Evolutionary conservation across 140 eudicot species (phyloP).

Genomic region (Bidens hawaiensis): DNA sequence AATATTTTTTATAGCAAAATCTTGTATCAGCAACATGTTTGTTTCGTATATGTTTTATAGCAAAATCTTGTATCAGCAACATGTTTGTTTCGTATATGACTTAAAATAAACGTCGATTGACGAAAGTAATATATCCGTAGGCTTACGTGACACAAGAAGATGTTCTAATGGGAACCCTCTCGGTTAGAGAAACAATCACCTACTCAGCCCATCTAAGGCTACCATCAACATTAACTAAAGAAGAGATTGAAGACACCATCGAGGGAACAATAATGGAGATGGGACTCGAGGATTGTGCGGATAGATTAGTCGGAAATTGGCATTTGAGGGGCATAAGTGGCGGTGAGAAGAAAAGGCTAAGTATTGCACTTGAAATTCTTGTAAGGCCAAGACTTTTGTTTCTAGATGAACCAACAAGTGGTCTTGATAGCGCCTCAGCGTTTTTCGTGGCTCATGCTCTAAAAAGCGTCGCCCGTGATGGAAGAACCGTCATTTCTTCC

Average conservation of each 20-base stretch:
- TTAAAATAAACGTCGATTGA: too few species aligned
- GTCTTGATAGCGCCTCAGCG: conserved; percentile 91
- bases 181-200: conserved; percentile 77
- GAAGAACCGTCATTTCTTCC: conserved; percentile 71
- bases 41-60: too few species aligned
- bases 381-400: conserved; percentile 67
- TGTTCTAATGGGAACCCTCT: conserved; percentile 71
- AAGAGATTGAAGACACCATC: conserved; percentile 58
- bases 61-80: not conserved
- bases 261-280: conserved; percentile 69
- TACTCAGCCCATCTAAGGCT: conserved; percentile 78
- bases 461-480: conserved; percentile 61
- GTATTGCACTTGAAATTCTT: conserved; percentile 81
- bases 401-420: conserved; percentile 93
- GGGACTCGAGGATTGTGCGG: conserved; percentile 90
- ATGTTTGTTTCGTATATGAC: too few species aligned
- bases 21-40: not conserved
- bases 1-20: too few species aligned
- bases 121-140: too few species aligned
- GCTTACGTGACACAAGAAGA: conserved; percentile 95
- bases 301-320: conserved; percentile 73
- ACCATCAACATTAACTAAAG: conserved; percentile 48
- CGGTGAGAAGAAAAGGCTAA: conserved; percentile 80
- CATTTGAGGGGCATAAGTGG: conserved; percentile 90
- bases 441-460: conserved; percentile 79